These are phyloP conservation scores for Aspergillus bombycis DNA, from an alignment of 2,329 filamentous ascomycete species.

Conservation along the genomic window DNA sequence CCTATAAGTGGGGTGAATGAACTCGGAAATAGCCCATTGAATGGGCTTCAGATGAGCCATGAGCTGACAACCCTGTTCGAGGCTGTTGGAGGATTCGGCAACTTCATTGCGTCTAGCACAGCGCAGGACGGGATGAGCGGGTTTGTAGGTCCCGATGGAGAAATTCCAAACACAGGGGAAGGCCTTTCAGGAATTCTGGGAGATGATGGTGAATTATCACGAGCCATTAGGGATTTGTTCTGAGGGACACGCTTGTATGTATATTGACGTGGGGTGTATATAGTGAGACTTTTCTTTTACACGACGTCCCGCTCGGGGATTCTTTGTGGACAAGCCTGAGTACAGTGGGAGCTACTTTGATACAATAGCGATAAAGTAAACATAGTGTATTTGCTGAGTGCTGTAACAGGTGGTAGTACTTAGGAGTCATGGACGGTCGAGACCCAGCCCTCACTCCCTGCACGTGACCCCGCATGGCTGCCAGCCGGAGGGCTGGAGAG, in stretches of 20 bases:
- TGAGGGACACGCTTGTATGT: constrained; percentile 34
- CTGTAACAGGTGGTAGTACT: neutral
- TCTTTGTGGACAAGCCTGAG: neutral
- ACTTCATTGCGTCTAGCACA: constrained; percentile 38
- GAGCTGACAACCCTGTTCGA: constrained; percentile 67
- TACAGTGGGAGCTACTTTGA: neutral
- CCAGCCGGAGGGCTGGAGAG: neutral
- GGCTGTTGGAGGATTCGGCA: constrained; percentile 59
- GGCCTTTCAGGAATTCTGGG: constrained; percentile 51
- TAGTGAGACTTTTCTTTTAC: neutral
- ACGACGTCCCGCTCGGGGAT: neutral
- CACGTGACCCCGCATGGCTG: constrained; percentile 12
- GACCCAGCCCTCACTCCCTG: neutral
- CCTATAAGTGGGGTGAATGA: constrained; percentile 41
- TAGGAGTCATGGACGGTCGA: neutral
- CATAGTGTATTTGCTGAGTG: neutral
- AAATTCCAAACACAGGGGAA: constrained; percentile 47
- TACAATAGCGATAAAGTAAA: neutral
- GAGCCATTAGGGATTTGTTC: constrained; percentile 63
- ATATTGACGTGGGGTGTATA: neutral
- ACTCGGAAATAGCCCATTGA: constrained; percentile 57
- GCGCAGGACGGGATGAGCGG: constrained; percentile 43
- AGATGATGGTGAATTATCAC: constrained; percentile 62
- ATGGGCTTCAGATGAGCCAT: constrained; percentile 62
- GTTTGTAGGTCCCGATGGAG: constrained; percentile 42